Evolutionary conservation across 1,139 yeast species (phyloP), one percentile per base, ranked within the genome.

Genomic region (Candida pseudoviswanathii): DNA sequence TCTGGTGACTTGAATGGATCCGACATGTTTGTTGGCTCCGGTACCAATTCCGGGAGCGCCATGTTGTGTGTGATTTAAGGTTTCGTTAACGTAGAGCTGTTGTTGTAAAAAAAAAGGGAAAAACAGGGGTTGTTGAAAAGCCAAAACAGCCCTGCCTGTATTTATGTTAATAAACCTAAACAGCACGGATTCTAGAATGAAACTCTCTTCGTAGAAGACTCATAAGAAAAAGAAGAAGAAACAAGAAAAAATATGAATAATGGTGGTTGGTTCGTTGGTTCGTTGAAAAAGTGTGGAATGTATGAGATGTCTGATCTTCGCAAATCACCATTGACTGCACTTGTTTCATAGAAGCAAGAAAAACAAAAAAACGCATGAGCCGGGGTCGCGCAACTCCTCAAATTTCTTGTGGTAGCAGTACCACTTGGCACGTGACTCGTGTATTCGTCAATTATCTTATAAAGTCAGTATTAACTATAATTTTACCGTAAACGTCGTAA

Each of bases 401-500:
- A 3, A 6, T 10, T 32, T 32, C 3, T 9, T 10, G 11, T 31
- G 16, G n/a, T 32, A 10, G 16, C n/a, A 32, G 5, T 10, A 10
- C 36, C 11, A 10, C 32, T 3, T 30, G 8, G 37, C 7, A n/a
- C 16, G 24, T 33, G 8, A 16, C 16, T 27, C 30, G 30, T 31
- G n/a, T 31, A 31, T 31, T 7, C n/a, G 4, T n/a, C 7, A 21
- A 22, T 7, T 9, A 10, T 6, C 34, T 11, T 25, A 42, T 25
- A 42, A 42, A 42, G 9, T 42, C 44, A 26, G 44, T 42, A 25
- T 42, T 42, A 25, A 42, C 36, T 2, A 42, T 33, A 11, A 42
- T 42, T 21, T 42, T 42, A 33, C 44, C 37, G 26, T 42, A 42
- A 42, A 42, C 33, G 2, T 42, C 44, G 26, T 41, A 41, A 41